phyloP scores from a whole-genome alignment of 495 filamentous ascomycete species.

The Penicillium canescens region DNA sequence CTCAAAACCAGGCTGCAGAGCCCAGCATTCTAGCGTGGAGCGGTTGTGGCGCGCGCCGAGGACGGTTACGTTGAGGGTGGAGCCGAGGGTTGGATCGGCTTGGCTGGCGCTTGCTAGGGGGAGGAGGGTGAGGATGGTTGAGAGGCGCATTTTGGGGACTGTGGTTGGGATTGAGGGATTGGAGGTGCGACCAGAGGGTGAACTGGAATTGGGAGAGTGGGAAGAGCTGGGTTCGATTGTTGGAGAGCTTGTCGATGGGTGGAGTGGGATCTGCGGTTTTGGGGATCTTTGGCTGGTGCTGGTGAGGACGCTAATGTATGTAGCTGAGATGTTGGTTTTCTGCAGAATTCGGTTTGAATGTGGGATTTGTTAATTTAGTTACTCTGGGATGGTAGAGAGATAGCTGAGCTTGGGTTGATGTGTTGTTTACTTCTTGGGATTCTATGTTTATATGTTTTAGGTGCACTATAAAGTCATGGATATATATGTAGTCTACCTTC shows the following conservation, averaged over 20 bases:
- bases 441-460: too few species aligned
- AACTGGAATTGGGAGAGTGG: not conserved
- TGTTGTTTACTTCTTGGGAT: too few species aligned
- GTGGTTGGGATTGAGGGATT: not conserved
- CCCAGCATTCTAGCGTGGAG: slow-evolving; percentile 59
- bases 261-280: slow-evolving; percentile 1
- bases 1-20: slow-evolving; percentile 41
- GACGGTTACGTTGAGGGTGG: slow-evolving; percentile 43
- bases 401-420: too few species aligned
- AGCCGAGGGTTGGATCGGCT: slow-evolving; percentile 8
- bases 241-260: not conserved
- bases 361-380: not conserved
- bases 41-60: slow-evolving; percentile 35
- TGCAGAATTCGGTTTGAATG: not conserved
- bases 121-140: slow-evolving; percentile 21
- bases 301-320: not conserved
- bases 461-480: too few species aligned
- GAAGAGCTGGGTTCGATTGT: not conserved
- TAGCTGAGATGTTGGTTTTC: not conserved
- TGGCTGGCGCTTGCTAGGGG: slow-evolving; percentile 14
- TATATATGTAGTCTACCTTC: too few species aligned
- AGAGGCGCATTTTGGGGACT: slow-evolving; percentile 18
- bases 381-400: too few species aligned
- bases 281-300: not conserved
- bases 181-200: not conserved